Evolutionary conservation across 805 yeast genomes (phyloP), one percentile per base, ranked within the genome.

Genomic region (Saccharomyces mikatae): DNA sequence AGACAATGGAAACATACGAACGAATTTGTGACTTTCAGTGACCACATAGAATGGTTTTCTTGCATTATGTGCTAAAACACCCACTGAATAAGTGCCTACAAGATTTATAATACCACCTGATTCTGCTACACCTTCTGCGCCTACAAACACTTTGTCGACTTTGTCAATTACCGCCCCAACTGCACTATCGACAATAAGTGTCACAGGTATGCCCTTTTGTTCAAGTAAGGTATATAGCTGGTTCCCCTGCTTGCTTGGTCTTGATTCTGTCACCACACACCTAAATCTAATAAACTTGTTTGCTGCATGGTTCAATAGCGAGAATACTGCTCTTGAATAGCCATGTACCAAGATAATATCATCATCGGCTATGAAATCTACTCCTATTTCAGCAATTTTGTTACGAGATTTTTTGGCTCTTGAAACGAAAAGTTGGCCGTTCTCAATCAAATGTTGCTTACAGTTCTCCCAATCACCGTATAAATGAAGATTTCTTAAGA

Each of bases 121-220:
- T 74, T 94, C 99, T 2, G 96, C 96, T 3, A 94, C 99, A 61
- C 99, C 99, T 72, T 94, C 99, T 1, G 99, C 99, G 53, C 99
- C 99, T 60, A 94, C 94, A 60, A 94, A 80, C 4, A 94, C 87
- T 71, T 94, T 92, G 73, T 92, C 96, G 13, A 91, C 90, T 69
- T 87, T 87, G 69, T 89, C 91, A 56, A 94, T 84, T 41, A 90
- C 89, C 61, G 84, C 89, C 0, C 98, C 98, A 13, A 92, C 97
- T 6, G 96, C 96, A 52, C 89, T 83, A 68, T 94, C 99, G 17
- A 89, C 91, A 50, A 94, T 87, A 52, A 90, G 77, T 52, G 89
- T 84, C 11, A 86, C 94, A 0, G 98, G 98, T 11, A 94, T 87
- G 14, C 88, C 92, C 21, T 80, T 77, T 50, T 78, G 79, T 62